Percentiles rank a stretch among this genome's conserved stretches.
Evolutionary conservation across 202 grass and related monocot genomes (phyloP).

Genomic region (Zizania palustris): DNA sequence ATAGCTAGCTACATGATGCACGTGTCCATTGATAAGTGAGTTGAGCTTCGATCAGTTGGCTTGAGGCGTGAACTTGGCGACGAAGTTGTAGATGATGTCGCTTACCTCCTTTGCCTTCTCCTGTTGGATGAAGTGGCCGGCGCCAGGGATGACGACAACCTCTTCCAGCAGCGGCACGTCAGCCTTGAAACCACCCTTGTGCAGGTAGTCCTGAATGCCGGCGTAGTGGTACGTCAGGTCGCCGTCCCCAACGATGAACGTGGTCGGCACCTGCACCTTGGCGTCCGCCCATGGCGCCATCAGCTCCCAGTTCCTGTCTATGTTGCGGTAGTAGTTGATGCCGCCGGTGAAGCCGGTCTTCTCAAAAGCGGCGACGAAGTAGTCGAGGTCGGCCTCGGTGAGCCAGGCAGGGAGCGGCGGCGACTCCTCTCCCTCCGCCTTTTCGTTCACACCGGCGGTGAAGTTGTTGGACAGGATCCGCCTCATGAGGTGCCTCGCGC

Average conservation of each 20-base stretch:
- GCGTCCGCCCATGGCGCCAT: constrained; percentile 57
- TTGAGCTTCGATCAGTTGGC: constrained; percentile 17
- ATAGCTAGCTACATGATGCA: no score
- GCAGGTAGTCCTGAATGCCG: constrained; percentile 63
- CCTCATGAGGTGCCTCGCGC: constrained; percentile 37
- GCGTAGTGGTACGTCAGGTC: constrained; percentile 64
- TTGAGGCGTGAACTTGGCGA: constrained; percentile 45
- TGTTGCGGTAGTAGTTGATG: constrained; percentile 67
- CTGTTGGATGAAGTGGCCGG: constrained; percentile 74
- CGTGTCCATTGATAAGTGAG: no score
- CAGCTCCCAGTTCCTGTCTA: constrained; percentile 75
- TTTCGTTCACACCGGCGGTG: neutral
- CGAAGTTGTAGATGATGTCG: constrained; percentile 66
- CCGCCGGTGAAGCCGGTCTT: constrained; percentile 59
- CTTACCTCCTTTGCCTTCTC: constrained; percentile 69
- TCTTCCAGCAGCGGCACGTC: constrained; percentile 60
- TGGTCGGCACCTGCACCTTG: constrained; percentile 55
- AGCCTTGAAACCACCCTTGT: constrained; percentile 55
- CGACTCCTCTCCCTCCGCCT: neutral
- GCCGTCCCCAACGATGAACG: constrained; percentile 61
- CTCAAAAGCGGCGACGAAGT: constrained; percentile 54
- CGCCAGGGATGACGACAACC: constrained; percentile 63
- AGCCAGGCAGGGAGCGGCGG: constrained; percentile 48
- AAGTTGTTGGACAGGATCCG: constrained; percentile 30
- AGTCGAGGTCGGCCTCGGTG: constrained; percentile 51